Conservation (phyloP, 257 asterid species). For the Marsdenia floribunda region DNA sequence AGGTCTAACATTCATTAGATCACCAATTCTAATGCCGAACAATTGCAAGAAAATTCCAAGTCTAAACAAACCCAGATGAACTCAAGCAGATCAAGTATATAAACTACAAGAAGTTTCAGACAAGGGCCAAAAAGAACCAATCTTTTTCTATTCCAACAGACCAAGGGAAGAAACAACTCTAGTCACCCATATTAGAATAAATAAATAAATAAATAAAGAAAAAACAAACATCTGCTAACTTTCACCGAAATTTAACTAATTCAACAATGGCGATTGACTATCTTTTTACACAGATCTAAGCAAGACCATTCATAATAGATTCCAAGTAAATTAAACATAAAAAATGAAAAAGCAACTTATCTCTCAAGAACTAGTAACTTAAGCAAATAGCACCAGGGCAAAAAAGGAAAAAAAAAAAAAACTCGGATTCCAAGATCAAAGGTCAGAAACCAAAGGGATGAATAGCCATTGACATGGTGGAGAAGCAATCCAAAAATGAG, state of each 20-base stretch:
- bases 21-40: not conserved
- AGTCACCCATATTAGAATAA: not conserved
- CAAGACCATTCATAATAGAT: not conserved
- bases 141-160: not conserved
- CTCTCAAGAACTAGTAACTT: conserved; percentile 23
- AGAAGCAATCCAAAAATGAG: conserved; percentile 14
- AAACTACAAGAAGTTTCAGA: not conserved
- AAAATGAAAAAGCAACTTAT: not conserved
- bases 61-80: not conserved
- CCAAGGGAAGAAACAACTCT: not conserved
- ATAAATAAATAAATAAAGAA: too few species aligned
- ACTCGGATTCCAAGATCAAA: conserved; percentile 19
- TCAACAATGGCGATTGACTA: not conserved
- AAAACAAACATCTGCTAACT: not conserved
- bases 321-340: not conserved
- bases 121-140: not conserved
- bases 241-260: not conserved
- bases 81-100: conserved; percentile 9
- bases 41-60: not conserved
- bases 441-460: conserved; percentile 20
- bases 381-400: conserved; percentile 23
- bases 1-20: not conserved
- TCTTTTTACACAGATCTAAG: conserved; percentile 13
- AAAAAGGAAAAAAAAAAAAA: too few species aligned
- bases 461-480: conserved; percentile 12